Evolutionary conservation across 2,329 filamentous ascomycete genomes (phyloP).

Genomic region (Botrytis fabae): DNA sequence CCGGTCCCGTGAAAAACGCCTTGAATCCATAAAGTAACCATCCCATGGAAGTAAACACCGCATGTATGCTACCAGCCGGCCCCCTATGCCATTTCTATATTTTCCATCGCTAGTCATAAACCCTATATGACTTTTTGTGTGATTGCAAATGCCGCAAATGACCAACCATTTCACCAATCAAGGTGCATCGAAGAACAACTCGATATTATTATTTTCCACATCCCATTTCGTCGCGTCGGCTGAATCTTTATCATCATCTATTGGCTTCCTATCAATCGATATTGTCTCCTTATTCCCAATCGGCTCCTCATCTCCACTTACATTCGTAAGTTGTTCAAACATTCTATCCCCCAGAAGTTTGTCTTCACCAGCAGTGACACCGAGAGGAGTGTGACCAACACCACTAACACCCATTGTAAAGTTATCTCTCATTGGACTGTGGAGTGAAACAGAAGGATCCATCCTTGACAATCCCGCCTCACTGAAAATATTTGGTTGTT

Average conservation of each 20-base stretch:
- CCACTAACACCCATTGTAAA: slow-evolving; percentile 26
- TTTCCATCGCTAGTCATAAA: not conserved
- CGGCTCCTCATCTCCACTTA: slow-evolving; percentile 29
- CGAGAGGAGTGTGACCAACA: slow-evolving; percentile 13
- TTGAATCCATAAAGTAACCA: not conserved
- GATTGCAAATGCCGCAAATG: not conserved
- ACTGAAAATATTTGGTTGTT: slow-evolving; percentile 34
- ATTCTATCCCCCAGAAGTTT: slow-evolving; percentile 34
- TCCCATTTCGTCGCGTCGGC: slow-evolving; percentile 30
- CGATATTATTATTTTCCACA: slow-evolving; percentile 32
- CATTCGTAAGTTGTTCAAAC: slow-evolving; percentile 40
- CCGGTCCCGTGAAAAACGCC: not conserved
- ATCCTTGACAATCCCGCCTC: slow-evolving; percentile 36
- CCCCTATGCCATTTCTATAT: not conserved
- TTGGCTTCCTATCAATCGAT: not conserved
- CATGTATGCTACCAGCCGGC: slow-evolving; percentile 10
- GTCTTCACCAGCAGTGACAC: slow-evolving; percentile 24
- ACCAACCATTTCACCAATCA: slow-evolving; percentile 23
- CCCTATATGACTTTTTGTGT: not conserved
- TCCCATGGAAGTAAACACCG: not conserved
- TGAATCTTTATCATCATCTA: slow-evolving; percentile 23
- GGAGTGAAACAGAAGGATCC: slow-evolving; percentile 33
- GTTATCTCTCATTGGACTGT: slow-evolving; percentile 36
- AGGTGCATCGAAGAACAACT: slow-evolving; percentile 36
- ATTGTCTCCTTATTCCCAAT: slow-evolving; percentile 2